Evolutionary conservation across 2,329 filamentous ascomycete species (phyloP), one percentile per base, ranked within the genome.

Genomic region (Mycosphaerella arachidis): DNA sequence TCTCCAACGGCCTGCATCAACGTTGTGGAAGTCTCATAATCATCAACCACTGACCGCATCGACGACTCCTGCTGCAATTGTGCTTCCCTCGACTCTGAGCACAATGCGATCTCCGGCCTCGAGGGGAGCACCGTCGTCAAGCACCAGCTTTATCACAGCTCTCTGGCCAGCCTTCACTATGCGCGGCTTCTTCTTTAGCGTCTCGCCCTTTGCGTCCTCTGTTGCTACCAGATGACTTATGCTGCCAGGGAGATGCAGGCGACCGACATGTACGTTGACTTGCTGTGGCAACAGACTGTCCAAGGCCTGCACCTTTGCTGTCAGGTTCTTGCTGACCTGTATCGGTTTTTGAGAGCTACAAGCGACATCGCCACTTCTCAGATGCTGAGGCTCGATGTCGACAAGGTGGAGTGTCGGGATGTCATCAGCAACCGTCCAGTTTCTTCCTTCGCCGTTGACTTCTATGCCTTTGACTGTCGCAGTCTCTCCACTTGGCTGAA

Each of bases 341-440:
- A 96, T 87, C 0, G 91, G 88, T 1, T 81, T 80, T 18, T 54
- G 50, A 0, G 63, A 40, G 52, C 84, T 82, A 76, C 92, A 96
- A n/a, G 96, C 77, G 18, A 97, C 89, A 70, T 97, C 92, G 20
- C 94, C 94, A 7, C 89, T 68, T 31, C 75, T 75, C 9, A 99
- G 82, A 68, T 97, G 89, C 16, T 90, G 84, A 10, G 67, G 60
- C 68, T 97, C 93, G 70, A 97, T 91, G 66, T 93, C 89, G 8
- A 86, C 82, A 53, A 99, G 81, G 66, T 95, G 89, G n/a, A 99
- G 78, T 0, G 87, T 88, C 16, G 90, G 85, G 61, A 94, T 96
- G 71, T 97, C 91, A 1, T 93, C 93, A 0, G 93, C 92, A 13
- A 97, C 92, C 0, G 90, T 91, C 91, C 92, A 99, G 61, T 96